Percentiles rank a stretch among this genome's conserved stretches.
phyloP scores from a whole-genome alignment of 768 basidiomycete genomes.

The Boletus sp. region DNA sequence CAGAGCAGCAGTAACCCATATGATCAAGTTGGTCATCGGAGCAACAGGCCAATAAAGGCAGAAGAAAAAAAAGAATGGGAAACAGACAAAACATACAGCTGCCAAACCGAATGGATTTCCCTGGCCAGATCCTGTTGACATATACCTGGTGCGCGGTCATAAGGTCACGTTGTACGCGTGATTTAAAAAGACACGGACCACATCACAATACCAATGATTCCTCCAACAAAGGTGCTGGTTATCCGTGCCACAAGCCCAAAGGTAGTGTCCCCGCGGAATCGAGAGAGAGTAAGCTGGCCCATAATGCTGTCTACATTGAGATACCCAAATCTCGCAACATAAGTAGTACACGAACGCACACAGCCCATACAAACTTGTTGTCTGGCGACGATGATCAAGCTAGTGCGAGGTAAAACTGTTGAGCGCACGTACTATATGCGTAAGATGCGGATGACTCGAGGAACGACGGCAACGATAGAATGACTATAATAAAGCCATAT shows the following conservation, averaged over 20 bases:
- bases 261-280: conserved; percentile 74
- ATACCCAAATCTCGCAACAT: not conserved
- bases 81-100: conserved; percentile 62
- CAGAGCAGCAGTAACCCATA: conserved; percentile 59
- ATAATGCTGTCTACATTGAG: conserved; percentile 48
- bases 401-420: not conserved
- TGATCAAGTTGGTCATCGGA: conserved; percentile 68
- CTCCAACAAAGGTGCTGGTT: conserved; percentile 62
- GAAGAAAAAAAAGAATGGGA: conserved; percentile 70
- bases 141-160: conserved; percentile 47
- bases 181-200: conserved; percentile 45
- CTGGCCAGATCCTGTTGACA: conserved; percentile 55
- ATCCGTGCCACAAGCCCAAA: conserved; percentile 63
- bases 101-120: conserved; percentile 72
- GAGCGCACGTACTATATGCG: conserved; percentile 49
- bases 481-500: conserved; percentile 34
- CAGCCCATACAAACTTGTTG: conserved; percentile 67
- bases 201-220: conserved; percentile 56
- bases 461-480: conserved; percentile 59
- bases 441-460: conserved; percentile 50
- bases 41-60: conserved; percentile 71
- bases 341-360: conserved; percentile 40
- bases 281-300: conserved; percentile 67
- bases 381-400: conserved; percentile 33
- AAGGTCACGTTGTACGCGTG: not conserved